Evolutionary conservation across 768 basidiomycete genomes (phyloP).

Genomic region (button mushroom (Agaricus bisporus)): DNA sequence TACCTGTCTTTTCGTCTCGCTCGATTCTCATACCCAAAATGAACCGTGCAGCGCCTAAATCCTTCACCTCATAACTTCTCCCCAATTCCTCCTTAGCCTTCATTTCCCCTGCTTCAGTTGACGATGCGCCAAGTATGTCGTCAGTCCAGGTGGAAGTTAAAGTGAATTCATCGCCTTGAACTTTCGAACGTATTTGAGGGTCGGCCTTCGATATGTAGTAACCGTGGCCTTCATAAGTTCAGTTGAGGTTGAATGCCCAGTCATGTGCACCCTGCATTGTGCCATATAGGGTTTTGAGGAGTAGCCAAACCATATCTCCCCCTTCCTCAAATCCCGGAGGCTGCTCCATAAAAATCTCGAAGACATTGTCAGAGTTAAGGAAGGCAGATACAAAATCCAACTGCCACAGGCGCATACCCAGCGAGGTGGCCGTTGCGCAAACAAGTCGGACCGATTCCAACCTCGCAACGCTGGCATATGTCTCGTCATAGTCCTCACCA

Average conservation of each 20-base stretch:
- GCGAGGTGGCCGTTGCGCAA: conserved; percentile 9
- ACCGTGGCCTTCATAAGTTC: conserved; percentile 9
- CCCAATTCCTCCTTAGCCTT: too few relatives aligned
- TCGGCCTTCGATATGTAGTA: conserved; percentile 8
- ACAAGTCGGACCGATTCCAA: conserved; percentile 14
- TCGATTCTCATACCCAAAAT: conserved; percentile 12
- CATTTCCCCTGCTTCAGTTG: too few relatives aligned
- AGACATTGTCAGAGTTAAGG: conserved; percentile 14
- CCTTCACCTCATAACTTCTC: conserved; percentile 10
- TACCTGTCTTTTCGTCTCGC: background rate
- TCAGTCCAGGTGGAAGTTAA: conserved; percentile 2
- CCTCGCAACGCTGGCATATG: conserved; percentile 15
- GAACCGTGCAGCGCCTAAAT: conserved; percentile 6
- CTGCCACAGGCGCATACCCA: conserved; percentile 11
- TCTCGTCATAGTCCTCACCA: conserved; percentile 14
- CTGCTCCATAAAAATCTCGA: conserved; percentile 14
- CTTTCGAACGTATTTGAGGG: conserved; percentile 2
- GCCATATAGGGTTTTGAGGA: conserved; percentile 15
- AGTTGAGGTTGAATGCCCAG: conserved; percentile 8
- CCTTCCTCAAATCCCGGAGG: conserved; percentile 10
- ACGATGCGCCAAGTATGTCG: background rate
- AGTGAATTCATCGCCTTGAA: conserved; percentile 8
- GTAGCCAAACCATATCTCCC: conserved; percentile 9
- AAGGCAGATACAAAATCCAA: conserved; percentile 17
- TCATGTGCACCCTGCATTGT: conserved; percentile 14